Conservation (phyloP, 441 rosid species). For the Heliophila coronopifolia region DNA sequence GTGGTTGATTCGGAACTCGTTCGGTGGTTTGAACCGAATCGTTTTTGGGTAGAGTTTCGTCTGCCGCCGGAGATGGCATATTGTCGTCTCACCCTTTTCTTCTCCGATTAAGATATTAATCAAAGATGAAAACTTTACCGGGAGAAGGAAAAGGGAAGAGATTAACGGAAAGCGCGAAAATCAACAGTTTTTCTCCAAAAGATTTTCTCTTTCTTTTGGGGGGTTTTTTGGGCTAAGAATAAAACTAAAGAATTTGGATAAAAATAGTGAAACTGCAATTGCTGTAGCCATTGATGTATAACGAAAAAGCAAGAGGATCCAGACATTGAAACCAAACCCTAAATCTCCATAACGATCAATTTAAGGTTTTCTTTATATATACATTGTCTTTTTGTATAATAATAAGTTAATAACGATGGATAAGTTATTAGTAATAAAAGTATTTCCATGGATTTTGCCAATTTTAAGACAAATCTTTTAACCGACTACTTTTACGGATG, state of each 20-base stretch:
- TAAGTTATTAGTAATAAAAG: background rate
- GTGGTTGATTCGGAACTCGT: slow-evolving; percentile 9
- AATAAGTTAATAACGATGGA: background rate
- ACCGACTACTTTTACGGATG: background rate
- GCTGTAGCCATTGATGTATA: background rate
- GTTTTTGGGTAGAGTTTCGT: slow-evolving; percentile 17
- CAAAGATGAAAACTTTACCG: too few species aligned
- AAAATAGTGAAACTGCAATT: slow-evolving; percentile 24
- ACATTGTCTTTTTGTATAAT: background rate
- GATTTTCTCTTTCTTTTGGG: background rate
- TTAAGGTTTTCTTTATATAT: background rate
- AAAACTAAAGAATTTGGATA: slow-evolving; percentile 15
- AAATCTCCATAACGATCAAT: background rate
- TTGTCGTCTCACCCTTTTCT: background rate
- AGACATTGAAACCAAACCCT: background rate
- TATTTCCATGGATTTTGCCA: background rate
- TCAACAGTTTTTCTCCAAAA: slow-evolving; percentile 1
- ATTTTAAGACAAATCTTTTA: background rate
- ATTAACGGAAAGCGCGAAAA: slow-evolving; percentile 23
- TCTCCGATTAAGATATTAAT: background rate
- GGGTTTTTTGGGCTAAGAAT: background rate
- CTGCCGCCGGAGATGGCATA: slow-evolving; percentile 34
- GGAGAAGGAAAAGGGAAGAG: slow-evolving; percentile 5
- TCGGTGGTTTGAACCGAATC: slow-evolving; percentile 25
- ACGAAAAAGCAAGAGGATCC: background rate